Evolutionary conservation across 306 rosid genomes (phyloP), one percentile per base, ranked within the genome.

Genomic region (Sphenostylis stenocarpa): DNA sequence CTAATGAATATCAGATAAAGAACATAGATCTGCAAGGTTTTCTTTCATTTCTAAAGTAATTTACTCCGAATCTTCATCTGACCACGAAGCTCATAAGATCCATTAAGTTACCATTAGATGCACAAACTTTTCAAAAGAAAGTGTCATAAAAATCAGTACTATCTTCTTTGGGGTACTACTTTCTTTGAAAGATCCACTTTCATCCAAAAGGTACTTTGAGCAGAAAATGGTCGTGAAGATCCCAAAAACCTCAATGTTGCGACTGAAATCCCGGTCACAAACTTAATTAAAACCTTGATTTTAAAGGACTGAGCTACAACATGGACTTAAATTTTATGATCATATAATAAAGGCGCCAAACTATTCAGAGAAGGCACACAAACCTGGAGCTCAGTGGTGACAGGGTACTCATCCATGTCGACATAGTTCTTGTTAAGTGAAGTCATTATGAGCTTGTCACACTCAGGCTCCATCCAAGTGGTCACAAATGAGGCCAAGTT

Each of bases 351-450:
- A 39, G 26, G 13, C 15, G 53, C 38, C 43, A 58, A 67, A 36
- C 26, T 15, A 63, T 26, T 51, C 15, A 44, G 67, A 63, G 29
- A 63, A 38, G 49, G 13, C 1, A 45, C 10, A 61, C 48, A 64
- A 21, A 77, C 98, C 92, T 93, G 98, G 51, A 94, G 90, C 62
- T 94, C 98, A 43, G 98, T 94, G 64, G 98, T 94, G 64, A 94
- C 89, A 20, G 98, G 98, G 74, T 94, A 94, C 87, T 94, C 98
- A 29, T 94, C 98, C 98, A 94, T 94, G 73, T 94, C 98, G 23
- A 94, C 98, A 47, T 91, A 94, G 87, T 94, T 94, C 85, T 94
- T 94, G 85, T 90, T 94, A 12, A 94, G 75, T 38, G 98, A 52
- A 53, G 87, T 86, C 94, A 88, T 84, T 76, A 94, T 87, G 43